Conservation (phyloP, 2,329 filamentous ascomycete genomes). For the Sphaceloma murrayae region DNA sequence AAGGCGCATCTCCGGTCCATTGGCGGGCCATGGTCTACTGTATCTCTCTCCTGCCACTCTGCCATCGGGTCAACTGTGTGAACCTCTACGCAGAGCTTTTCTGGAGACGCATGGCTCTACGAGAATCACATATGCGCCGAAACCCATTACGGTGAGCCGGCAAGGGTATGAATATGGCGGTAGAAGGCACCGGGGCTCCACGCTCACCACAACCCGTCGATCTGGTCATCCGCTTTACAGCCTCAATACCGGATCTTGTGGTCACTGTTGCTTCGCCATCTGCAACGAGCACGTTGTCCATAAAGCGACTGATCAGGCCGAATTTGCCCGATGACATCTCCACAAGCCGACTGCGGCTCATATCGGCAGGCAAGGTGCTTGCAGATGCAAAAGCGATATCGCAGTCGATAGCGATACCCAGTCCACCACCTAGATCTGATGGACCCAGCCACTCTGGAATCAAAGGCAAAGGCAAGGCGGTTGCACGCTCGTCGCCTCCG, state of each 20-base stretch:
- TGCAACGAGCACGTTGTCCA: constrained; percentile 61
- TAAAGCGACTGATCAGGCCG: constrained; percentile 73
- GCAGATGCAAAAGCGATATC: constrained; percentile 61
- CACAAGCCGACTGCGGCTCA: constrained; percentile 69
- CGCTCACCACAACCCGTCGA: constrained; percentile 46
- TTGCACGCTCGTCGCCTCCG: constrained; percentile 36
- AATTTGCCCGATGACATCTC: constrained; percentile 55
- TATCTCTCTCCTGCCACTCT: too few relatives aligned
- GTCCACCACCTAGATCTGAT: constrained; percentile 41
- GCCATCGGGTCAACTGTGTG: too few relatives aligned
- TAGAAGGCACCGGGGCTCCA: neutral
- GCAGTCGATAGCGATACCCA: constrained; percentile 55
- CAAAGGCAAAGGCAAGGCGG: constrained; percentile 57
- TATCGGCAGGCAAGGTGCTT: constrained; percentile 80
- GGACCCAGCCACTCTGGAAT: constrained; percentile 27
- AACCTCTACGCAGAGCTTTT: too few relatives aligned
- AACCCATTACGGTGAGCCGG: too few relatives aligned
- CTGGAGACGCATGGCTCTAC: too few relatives aligned
- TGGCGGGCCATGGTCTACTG: too few relatives aligned
- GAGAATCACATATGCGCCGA: too few relatives aligned
- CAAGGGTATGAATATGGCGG: too few relatives aligned
- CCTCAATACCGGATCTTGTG: constrained; percentile 70
- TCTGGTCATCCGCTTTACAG: constrained; percentile 84
- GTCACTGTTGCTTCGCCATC: constrained; percentile 62
- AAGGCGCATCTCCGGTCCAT: too few relatives aligned